These are phyloP conservation scores for Naganishia friedmannii DNA, from an alignment of 768 basidiomycete species.

Conservation along the genomic window DNA sequence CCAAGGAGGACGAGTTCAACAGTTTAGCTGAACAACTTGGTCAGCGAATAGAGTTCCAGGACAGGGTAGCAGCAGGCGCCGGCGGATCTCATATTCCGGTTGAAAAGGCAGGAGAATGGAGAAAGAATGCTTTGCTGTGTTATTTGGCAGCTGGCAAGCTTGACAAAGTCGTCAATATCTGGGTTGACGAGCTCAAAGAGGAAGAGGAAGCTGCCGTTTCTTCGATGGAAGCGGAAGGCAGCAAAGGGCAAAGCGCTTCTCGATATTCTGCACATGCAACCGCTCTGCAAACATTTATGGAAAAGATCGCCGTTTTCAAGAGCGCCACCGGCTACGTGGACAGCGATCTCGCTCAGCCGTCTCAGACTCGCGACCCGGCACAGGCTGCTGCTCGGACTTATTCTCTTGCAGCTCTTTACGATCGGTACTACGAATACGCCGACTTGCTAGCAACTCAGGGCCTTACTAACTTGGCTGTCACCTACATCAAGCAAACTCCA, in stretches of 20 bases:
- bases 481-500: conserved; percentile 76
- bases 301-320: conserved; percentile 94
- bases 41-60: conserved; percentile 81
- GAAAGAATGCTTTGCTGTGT: conserved; percentile 86
- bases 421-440: conserved; percentile 92
- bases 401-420: conserved; percentile 81
- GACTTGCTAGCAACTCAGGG: conserved; percentile 87
- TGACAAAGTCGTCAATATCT: conserved; percentile 83
- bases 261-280: conserved; percentile 57
- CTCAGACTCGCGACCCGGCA: conserved; percentile 53
- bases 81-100: conserved; percentile 51
- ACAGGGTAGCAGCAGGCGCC: conserved; percentile 58
- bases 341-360: conserved; percentile 59
- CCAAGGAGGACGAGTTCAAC: conserved; percentile 75
- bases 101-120: conserved; percentile 55
- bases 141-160: conserved; percentile 87
- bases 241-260: conserved; percentile 10
- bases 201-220: conserved; percentile 64
- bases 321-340: conserved; percentile 61
- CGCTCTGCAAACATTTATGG: conserved; percentile 87
- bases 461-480: conserved; percentile 74
- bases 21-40: conserved; percentile 89
- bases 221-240: conserved; percentile 27
- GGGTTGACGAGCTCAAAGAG: conserved; percentile 83
- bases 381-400: conserved; percentile 63